Evolutionary conservation across 2,329 filamentous ascomycete genomes (phyloP).

Genomic region (Aspergillus caelatus): DNA sequence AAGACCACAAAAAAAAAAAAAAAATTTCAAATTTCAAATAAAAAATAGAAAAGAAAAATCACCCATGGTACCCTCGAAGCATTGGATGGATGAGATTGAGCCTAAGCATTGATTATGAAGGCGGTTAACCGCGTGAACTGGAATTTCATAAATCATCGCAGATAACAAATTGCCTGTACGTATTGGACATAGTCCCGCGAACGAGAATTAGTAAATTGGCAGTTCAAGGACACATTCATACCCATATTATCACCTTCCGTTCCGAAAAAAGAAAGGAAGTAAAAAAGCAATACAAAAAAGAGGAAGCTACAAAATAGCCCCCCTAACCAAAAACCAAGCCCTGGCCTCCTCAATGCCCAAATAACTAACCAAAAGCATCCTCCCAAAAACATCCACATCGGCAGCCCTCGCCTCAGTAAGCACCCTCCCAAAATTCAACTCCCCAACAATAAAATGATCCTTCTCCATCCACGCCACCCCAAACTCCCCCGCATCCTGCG

Average conservation of each 20-base stretch:
- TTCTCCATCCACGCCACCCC: constrained; percentile 30
- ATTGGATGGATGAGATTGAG: not conserved
- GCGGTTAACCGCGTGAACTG: not conserved
- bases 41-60: too few species aligned
- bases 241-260: not conserved
- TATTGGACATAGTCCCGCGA: too few species aligned
- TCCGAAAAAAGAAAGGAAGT: too few species aligned
- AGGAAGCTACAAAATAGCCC: constrained; percentile 15
- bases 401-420: constrained; percentile 24
- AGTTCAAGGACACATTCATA: not conserved
- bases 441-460: constrained; percentile 29
- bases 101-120: not conserved
- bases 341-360: constrained; percentile 28
- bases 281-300: not conserved
- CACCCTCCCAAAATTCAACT: constrained; percentile 26
- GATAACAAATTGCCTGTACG: not conserved
- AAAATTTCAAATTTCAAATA: too few species aligned
- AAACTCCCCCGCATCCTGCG: constrained; percentile 31
- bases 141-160: not conserved
- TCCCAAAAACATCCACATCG: constrained; percentile 33
- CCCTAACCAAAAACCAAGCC: constrained; percentile 29
- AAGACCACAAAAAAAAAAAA: not conserved
- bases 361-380: constrained; percentile 30
- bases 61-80: not conserved
- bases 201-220: not conserved